Conservation (phyloP, 352 stramenopile species). For the Hyaloperonospora brassicae region DNA sequence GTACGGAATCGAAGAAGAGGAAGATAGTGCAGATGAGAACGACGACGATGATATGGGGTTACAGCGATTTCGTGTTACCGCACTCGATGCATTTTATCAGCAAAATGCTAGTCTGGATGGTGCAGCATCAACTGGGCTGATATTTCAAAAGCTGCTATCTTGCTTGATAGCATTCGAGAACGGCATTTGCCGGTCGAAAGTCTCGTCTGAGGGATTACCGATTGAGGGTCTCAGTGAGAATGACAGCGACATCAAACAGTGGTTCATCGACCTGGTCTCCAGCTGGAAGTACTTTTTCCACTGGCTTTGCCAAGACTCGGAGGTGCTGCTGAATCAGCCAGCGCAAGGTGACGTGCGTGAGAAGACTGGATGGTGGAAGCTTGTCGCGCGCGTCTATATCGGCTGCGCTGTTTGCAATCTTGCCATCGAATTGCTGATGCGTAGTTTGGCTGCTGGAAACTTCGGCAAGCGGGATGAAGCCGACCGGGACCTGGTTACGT, state of each 20-base stretch:
- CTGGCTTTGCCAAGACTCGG: constrained; percentile 38
- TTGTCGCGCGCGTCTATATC: constrained; percentile 40
- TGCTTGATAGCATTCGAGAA: constrained; percentile 41
- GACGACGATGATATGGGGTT: constrained; percentile 16
- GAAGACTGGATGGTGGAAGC: constrained; percentile 32
- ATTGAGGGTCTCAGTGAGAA: constrained; percentile 18
- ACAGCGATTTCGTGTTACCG: constrained; percentile 28
- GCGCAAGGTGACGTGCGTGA: constrained; percentile 4
- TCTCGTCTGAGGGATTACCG: constrained; percentile 16
- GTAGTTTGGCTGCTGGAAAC: background rate
- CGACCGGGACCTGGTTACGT: background rate
- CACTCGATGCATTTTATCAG: constrained; percentile 42
- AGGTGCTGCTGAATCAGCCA: constrained; percentile 17
- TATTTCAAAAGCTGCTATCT: constrained; percentile 42
- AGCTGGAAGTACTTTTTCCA: constrained; percentile 51
- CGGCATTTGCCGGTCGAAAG: constrained; percentile 16
- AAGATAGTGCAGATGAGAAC: constrained; percentile 27
- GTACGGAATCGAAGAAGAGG: constrained; percentile 10
- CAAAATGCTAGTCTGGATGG: constrained; percentile 41
- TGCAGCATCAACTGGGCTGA: constrained; percentile 30
- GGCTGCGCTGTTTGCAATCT: constrained; percentile 45
- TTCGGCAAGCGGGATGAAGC: constrained; percentile 1
- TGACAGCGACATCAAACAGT: constrained; percentile 27
- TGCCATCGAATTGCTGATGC: constrained; percentile 29
- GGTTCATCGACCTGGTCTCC: constrained; percentile 38